Conservation (phyloP, 1,284 basidiomycete genomes). For the Moesziomyces antarcticus region DNA sequence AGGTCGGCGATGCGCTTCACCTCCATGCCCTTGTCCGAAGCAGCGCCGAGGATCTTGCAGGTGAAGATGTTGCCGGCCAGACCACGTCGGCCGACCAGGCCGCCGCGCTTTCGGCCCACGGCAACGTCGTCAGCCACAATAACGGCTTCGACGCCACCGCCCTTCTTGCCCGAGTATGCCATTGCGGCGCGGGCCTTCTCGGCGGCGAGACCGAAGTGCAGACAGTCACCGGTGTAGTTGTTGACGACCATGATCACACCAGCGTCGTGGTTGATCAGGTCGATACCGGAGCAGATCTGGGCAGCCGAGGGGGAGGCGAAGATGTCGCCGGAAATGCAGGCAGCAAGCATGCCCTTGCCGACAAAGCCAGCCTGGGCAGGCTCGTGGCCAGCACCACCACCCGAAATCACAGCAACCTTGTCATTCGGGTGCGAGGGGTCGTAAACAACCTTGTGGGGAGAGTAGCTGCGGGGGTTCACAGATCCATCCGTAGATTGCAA, state of each 20-base stretch:
- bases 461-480: constrained; percentile 34
- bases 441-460: constrained; percentile 66
- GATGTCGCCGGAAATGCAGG: constrained; percentile 70
- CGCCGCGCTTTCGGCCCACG: constrained; percentile 70
- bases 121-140: constrained; percentile 71
- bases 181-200: constrained; percentile 65
- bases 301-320: constrained; percentile 71
- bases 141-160: constrained; percentile 70
- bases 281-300: constrained; percentile 70
- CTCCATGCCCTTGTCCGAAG: constrained; percentile 56
- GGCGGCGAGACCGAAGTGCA: constrained; percentile 70
- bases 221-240: constrained; percentile 70
- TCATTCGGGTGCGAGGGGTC: constrained; percentile 64
- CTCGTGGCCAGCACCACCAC: constrained; percentile 71
- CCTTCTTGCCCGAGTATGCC: constrained; percentile 59
- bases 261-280: constrained; percentile 69
- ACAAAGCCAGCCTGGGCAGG: constrained; percentile 68
- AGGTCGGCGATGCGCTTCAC: constrained; percentile 62
- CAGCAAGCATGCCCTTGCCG: constrained; percentile 69
- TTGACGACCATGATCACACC: constrained; percentile 68
- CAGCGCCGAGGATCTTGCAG: constrained; percentile 66
- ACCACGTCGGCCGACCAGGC: constrained; percentile 70
- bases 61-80: constrained; percentile 69
- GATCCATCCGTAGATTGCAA: neutral
- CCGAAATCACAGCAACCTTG: constrained; percentile 70